Conservation (phyloP, 116 monocot species). For the Iris pallida region DNA sequence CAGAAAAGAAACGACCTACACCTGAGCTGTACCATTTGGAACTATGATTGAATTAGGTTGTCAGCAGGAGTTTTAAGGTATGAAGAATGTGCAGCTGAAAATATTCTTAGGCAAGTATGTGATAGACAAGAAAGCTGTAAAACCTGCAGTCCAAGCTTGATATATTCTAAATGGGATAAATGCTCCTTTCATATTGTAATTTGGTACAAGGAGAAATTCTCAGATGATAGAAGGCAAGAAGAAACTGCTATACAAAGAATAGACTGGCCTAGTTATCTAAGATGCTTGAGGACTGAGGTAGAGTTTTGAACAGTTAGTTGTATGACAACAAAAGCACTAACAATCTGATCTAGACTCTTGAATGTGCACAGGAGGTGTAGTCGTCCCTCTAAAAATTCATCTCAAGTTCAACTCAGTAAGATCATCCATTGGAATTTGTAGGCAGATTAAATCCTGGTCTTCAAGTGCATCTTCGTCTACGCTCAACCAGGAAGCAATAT, state of each 20-base stretch:
- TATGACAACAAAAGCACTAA: constrained; percentile 5
- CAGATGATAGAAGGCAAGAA: constrained; percentile 25
- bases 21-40: neutral
- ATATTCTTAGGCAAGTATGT: neutral
- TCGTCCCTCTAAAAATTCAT: constrained; percentile 52
- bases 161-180: constrained; percentile 9
- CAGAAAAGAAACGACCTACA: neutral
- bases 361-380: constrained; percentile 44
- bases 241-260: constrained; percentile 51
- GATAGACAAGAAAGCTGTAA: neutral
- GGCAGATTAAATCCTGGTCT: constrained; percentile 68
- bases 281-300: constrained; percentile 25
- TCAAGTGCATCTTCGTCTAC: constrained; percentile 62
- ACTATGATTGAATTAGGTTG: too few species aligned
- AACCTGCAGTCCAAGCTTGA: neutral
- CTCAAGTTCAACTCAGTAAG: constrained; percentile 72
- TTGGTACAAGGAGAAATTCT: constrained; percentile 28
- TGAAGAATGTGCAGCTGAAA: neutral
- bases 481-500: constrained; percentile 86
- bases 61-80: too few species aligned
- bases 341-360: constrained; percentile 25
- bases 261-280: constrained; percentile 39
- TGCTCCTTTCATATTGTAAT: constrained; percentile 18
- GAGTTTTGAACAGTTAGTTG: constrained; percentile 9
- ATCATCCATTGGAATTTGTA: constrained; percentile 94